Conservation (phyloP, 108 stramenopile species). For the Skeletonema tropicum region DNA sequence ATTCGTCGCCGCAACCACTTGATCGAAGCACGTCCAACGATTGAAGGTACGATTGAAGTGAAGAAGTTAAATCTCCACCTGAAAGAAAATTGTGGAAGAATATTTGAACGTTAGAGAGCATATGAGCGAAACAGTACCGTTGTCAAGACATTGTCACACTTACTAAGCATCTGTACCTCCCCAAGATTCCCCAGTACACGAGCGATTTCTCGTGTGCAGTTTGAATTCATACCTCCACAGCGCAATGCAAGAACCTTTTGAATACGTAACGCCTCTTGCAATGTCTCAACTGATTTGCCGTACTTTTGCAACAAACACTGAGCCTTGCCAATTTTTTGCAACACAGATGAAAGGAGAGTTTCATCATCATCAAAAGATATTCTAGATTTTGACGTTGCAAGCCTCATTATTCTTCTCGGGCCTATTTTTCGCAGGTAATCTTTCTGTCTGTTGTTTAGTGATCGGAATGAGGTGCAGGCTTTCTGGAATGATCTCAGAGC, state of each 20-base stretch:
- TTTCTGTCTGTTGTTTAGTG: constrained; percentile 26
- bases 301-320: constrained; percentile 47
- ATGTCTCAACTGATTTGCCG: constrained; percentile 48
- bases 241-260: constrained; percentile 41
- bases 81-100: not conserved
- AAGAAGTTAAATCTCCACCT: constrained; percentile 47
- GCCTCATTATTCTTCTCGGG: constrained; percentile 26
- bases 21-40: constrained; percentile 35
- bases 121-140: not conserved
- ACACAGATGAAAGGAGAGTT: constrained; percentile 32
- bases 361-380: constrained; percentile 20
- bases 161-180: constrained; percentile 36
- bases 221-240: constrained; percentile 1
- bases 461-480: constrained; percentile 36
- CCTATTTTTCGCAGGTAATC: constrained; percentile 16
- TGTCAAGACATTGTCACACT: not conserved
- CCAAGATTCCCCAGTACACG: constrained; percentile 50
- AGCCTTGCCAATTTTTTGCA: constrained; percentile 46
- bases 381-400: constrained; percentile 10
- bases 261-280: constrained; percentile 44
- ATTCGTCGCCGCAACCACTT: not conserved
- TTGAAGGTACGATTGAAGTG: constrained; percentile 30
- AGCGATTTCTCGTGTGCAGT: constrained; percentile 31
- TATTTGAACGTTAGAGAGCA: not conserved
- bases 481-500: constrained; percentile 45